Evolutionary conservation across 116 monocot genomes (phyloP).

Genomic region (Phalaenopsis hybrid): DNA sequence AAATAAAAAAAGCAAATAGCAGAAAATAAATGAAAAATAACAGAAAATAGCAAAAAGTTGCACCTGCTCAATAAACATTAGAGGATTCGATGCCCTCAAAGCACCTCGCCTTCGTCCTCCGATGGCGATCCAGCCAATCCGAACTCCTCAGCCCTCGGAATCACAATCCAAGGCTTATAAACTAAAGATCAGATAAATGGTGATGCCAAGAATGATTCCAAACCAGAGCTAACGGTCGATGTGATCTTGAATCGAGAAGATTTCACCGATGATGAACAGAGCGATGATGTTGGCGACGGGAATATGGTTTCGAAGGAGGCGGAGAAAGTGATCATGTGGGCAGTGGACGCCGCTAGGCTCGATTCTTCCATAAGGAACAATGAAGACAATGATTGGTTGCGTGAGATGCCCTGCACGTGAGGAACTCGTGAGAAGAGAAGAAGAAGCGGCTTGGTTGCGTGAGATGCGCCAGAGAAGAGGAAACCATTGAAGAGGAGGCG

Average conservation of each 20-base stretch:
- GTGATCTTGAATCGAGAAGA: background rate
- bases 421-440: too few species aligned
- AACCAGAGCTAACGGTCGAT: background rate
- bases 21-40: too few species aligned
- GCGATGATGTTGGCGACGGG: background rate
- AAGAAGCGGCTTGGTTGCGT: too few species aligned
- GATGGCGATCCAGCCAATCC: background rate
- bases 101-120: conserved; percentile 3
- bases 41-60: too few species aligned
- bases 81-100: conserved; percentile 53
- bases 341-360: conserved; percentile 60
- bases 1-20: too few species aligned
- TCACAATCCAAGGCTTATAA: background rate
- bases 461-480: too few species aligned
- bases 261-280: conserved; percentile 11
- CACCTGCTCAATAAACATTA: too few species aligned
- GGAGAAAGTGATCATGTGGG: conserved; percentile 78
- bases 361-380: conserved; percentile 18
- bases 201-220: conserved; percentile 14
- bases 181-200: background rate
- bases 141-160: background rate
- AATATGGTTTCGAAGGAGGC: conserved; percentile 52
- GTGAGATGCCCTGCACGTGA: too few species aligned
- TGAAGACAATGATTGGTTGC: background rate
- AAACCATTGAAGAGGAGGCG: too few species aligned